Evolutionary conservation across 2,329 filamentous ascomycete genomes (phyloP).

Genomic region (Curvularia verruculosa): DNA sequence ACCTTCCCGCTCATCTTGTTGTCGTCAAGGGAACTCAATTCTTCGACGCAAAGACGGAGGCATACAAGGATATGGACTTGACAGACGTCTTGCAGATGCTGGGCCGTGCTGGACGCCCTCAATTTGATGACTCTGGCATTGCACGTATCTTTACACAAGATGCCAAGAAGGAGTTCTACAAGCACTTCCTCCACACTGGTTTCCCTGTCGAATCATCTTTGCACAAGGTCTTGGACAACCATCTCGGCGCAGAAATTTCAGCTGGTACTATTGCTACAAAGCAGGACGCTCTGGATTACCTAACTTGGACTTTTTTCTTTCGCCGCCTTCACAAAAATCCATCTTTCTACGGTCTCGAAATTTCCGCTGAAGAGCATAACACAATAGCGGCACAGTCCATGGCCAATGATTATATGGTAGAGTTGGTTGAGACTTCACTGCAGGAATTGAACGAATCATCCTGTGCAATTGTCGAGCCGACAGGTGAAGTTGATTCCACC

Average conservation of each 20-base stretch:
- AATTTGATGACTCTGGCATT: slow-evolving; percentile 95
- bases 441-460: slow-evolving; percentile 80
- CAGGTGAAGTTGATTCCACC: slow-evolving; percentile 88
- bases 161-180: slow-evolving; percentile 98
- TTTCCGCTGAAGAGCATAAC: slow-evolving; percentile 90
- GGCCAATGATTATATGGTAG: slow-evolving; percentile 93
- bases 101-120: slow-evolving; percentile 89
- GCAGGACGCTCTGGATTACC: slow-evolving; percentile 94
- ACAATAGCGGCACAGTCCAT: slow-evolving; percentile 81
- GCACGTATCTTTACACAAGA: slow-evolving; percentile 98
- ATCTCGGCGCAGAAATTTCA: slow-evolving; percentile 92
- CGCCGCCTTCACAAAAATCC: slow-evolving; percentile 96
- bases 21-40: slow-evolving; percentile 98
- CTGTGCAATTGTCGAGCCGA: slow-evolving; percentile 81
- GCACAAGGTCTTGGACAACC: slow-evolving; percentile 96
- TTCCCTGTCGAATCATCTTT: slow-evolving; percentile 97
- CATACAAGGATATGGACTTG: slow-evolving; percentile 98
- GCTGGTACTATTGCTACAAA: slow-evolving; percentile 92
- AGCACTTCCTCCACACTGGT: slow-evolving; percentile 97
- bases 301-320: slow-evolving; percentile 99
- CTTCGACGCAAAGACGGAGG: slow-evolving; percentile 97
- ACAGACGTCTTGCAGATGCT: slow-evolving; percentile 99
- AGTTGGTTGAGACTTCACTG: slow-evolving; percentile 87
- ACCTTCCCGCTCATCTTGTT: slow-evolving; percentile 93
- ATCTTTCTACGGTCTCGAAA: slow-evolving; percentile 94